Evolutionary conservation across 768 basidiomycete genomes (phyloP).

Genomic region (Boletus sp.): DNA sequence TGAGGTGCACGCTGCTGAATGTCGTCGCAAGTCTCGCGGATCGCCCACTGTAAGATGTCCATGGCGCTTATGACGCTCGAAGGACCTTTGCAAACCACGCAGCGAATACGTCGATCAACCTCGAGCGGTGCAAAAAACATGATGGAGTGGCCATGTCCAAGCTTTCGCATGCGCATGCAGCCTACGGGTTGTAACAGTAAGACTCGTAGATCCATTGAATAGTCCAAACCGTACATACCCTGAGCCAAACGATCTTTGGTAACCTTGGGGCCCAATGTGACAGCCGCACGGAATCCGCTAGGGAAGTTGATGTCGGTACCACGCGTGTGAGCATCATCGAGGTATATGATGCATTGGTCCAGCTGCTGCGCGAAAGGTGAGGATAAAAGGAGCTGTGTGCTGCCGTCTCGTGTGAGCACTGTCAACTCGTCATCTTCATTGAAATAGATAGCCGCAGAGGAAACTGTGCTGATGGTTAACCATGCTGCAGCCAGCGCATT

Average conservation of each 20-base stretch:
- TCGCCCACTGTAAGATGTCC: too few species aligned
- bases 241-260: constrained; percentile 38
- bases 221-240: constrained; percentile 19
- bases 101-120: too few species aligned
- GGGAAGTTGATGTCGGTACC: constrained; percentile 42
- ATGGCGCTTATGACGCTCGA: too few species aligned
- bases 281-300: constrained; percentile 33
- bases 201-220: neutral
- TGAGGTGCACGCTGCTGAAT: too few species aligned
- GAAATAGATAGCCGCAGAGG: constrained; percentile 34
- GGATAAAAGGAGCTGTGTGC: constrained; percentile 26
- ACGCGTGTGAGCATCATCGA: constrained; percentile 41
- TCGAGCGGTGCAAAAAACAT: too few species aligned
- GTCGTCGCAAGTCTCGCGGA: too few species aligned
- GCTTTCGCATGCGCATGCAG: too few species aligned
- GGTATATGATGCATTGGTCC: constrained; percentile 37
- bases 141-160: too few species aligned
- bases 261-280: constrained; percentile 38
- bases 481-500: constrained; percentile 39
- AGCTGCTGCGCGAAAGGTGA: constrained; percentile 36
- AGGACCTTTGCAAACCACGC: too few species aligned
- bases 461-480: constrained; percentile 29
- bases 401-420: constrained; percentile 32
- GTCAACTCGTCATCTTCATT: constrained; percentile 33
- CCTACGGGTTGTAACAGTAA: too few species aligned